phyloP scores from a whole-genome alignment of 768 basidiomycete species.

The Pisolithus tinctorius region DNA sequence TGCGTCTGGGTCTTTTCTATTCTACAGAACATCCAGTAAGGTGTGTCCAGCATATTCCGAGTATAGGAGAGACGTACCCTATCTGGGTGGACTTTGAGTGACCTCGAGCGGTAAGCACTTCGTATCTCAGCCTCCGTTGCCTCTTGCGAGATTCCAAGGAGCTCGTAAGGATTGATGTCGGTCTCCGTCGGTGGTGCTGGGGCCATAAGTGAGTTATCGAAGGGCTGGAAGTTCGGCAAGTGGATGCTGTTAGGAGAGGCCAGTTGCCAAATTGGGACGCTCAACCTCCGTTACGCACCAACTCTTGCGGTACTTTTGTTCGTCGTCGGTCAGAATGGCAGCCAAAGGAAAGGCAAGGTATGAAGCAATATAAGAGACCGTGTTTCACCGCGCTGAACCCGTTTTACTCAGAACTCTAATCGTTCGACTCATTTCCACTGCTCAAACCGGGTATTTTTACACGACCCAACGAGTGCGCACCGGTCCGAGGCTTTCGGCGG shows the following conservation, averaged over 20 bases:
- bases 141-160: conserved; percentile 54
- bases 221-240: too few species aligned
- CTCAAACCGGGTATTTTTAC: conserved; percentile 90
- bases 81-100: conserved; percentile 84
- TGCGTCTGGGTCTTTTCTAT: conserved; percentile 75
- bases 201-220: conserved; percentile 10
- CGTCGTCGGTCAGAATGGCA: conserved; percentile 37
- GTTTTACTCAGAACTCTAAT: conserved; percentile 53
- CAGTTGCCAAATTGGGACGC: conserved; percentile 7
- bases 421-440: conserved; percentile 84
- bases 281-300: background rate
- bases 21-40: conserved; percentile 34
- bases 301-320: background rate
- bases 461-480: conserved; percentile 69
- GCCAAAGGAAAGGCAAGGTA: conserved; percentile 58
- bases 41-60: conserved; percentile 9
- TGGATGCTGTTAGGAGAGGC: background rate
- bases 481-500: conserved; percentile 77
- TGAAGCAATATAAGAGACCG: background rate
- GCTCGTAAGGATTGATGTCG: conserved; percentile 67
- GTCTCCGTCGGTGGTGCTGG: conserved; percentile 35
- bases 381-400: background rate
- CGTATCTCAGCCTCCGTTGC: conserved; percentile 73
- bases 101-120: conserved; percentile 72
- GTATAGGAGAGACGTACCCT: conserved; percentile 42